Conservation (phyloP, 441 rosid species). For the Jatropha multifida region DNA sequence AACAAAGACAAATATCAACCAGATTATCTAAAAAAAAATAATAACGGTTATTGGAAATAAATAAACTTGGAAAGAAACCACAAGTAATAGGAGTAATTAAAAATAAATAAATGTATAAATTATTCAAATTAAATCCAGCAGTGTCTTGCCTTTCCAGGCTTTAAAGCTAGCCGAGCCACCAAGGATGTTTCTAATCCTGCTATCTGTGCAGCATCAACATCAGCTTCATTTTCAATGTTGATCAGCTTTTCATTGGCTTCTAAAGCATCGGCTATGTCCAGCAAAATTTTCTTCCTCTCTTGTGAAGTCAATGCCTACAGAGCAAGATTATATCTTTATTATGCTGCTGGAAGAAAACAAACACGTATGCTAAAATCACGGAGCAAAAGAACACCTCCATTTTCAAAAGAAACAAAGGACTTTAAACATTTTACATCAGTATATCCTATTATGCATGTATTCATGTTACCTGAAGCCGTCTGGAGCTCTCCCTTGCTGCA, state of each 20-base stretch:
- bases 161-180: constrained; percentile 80
- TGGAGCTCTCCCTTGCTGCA: constrained; percentile 95
- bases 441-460: constrained; percentile 14
- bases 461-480: constrained; percentile 82
- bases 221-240: constrained; percentile 75
- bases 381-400: background rate
- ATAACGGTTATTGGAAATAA: background rate
- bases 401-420: constrained; percentile 10
- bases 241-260: constrained; percentile 74
- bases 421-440: background rate
- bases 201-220: constrained; percentile 73
- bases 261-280: constrained; percentile 78
- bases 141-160: constrained; percentile 81
- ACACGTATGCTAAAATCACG: background rate
- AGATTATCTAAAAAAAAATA: background rate
- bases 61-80: constrained; percentile 4
- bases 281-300: constrained; percentile 72
- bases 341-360: background rate
- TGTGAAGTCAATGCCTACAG: constrained; percentile 79
- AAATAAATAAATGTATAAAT: constrained; percentile 1
- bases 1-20: background rate
- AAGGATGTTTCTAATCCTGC: constrained; percentile 80
- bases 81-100: background rate
- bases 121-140: constrained; percentile 5
- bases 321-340: constrained; percentile 27